Evolutionary conservation across 2,329 filamentous ascomycete species (phyloP).

Genomic region (Byssochlamys sp.): DNA sequence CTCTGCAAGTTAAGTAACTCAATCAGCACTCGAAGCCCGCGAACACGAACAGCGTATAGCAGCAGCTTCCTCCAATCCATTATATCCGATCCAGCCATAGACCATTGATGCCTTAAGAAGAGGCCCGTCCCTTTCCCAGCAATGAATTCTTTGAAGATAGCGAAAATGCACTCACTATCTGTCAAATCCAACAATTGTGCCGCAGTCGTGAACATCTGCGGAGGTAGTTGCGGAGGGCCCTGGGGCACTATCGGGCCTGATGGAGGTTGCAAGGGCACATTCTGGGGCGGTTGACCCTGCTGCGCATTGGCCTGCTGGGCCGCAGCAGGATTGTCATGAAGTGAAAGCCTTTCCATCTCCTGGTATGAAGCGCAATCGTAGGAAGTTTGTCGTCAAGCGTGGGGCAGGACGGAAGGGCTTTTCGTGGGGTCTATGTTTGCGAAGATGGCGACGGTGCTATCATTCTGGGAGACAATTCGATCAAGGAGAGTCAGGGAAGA

Average conservation of each 20-base stretch:
- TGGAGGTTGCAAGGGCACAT: conserved; percentile 17
- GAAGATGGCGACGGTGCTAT: conserved; percentile 3
- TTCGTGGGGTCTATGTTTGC: conserved; percentile 1
- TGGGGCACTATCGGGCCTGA: conserved; percentile 16
- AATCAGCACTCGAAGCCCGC: conserved; percentile 6
- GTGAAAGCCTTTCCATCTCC: conserved; percentile 28
- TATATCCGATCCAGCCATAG: neutral
- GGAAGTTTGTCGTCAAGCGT: neutral
- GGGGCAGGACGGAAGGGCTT: neutral
- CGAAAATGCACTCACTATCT: conserved; percentile 61
- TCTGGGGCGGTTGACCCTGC: conserved; percentile 19
- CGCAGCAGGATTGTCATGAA: conserved; percentile 23
- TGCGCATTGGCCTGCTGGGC: conserved; percentile 20
- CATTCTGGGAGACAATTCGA: conserved; percentile 9
- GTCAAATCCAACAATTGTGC: conserved; percentile 91
- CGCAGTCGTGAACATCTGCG: conserved; percentile 97
- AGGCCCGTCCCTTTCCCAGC: neutral
- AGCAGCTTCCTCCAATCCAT: neutral
- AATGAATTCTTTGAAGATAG: conserved; percentile 12
- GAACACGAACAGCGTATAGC: neutral
- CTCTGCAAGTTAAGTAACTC: conserved; percentile 48
- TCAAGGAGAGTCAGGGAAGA: neutral
- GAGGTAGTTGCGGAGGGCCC: conserved; percentile 44
- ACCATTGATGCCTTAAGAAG: neutral
- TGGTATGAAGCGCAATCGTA: conserved; percentile 2